Percentiles rank a stretch among this genome's conserved stretches.
Conservation (phyloP, 495 filamentous ascomycete genomes). For the Pseudomonodictys pantanalensis region DNA sequence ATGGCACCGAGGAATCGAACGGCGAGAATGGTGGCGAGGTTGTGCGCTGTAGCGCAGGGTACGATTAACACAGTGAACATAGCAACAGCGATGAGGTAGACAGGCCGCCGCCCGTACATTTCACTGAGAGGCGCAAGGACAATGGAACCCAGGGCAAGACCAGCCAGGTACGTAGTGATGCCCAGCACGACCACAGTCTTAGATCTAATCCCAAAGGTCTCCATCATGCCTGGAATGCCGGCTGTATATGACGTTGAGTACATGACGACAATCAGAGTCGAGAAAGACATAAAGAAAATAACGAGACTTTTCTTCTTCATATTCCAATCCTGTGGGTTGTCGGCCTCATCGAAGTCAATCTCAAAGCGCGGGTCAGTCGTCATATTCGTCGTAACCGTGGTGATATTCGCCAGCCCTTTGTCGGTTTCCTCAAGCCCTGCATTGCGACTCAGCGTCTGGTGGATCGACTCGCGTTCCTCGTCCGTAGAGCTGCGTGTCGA, state of each 20-base stretch:
- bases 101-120: constrained; percentile 70
- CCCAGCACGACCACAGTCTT: constrained; percentile 66
- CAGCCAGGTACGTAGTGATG: constrained; percentile 73
- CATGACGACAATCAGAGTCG: constrained; percentile 74
- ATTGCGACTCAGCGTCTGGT: constrained; percentile 25
- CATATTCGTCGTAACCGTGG: constrained; percentile 46
- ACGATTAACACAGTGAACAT: constrained; percentile 66
- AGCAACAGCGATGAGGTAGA: constrained; percentile 63
- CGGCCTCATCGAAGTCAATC: constrained; percentile 66
- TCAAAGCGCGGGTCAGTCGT: constrained; percentile 68
- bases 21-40: constrained; percentile 61
- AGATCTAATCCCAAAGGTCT: constrained; percentile 58
- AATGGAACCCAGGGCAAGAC: constrained; percentile 69
- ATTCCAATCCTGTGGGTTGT: constrained; percentile 76
- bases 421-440: constrained; percentile 22
- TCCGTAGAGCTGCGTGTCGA: background rate
- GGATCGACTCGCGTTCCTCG: constrained; percentile 11
- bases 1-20: constrained; percentile 74
- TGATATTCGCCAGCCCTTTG: constrained; percentile 9
- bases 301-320: constrained; percentile 63
- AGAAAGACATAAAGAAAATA: constrained; percentile 64
- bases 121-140: constrained; percentile 75
- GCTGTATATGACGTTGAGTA: constrained; percentile 83
- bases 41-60: constrained; percentile 66
- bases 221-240: constrained; percentile 62